These are phyloP conservation scores for Dionaea muscipula DNA, from an alignment of 179 eudicot species.

Conservation along the genomic window DNA sequence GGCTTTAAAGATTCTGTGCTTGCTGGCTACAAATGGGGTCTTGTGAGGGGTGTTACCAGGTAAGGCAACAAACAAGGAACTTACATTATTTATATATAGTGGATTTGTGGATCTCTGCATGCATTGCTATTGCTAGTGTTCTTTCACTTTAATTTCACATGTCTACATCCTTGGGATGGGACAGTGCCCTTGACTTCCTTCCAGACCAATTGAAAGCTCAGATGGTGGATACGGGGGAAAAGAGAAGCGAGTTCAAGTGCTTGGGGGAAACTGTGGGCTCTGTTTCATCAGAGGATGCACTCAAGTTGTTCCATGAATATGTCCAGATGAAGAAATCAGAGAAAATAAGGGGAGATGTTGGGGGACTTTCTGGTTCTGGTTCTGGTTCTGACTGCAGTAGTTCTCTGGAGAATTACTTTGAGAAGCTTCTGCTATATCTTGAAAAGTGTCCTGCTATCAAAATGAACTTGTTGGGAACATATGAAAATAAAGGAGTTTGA, in stretches of 20 bases:
- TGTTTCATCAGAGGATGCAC: slow-evolving; percentile 47
- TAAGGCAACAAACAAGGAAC: slow-evolving; percentile 11
- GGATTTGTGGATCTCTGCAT: not conserved
- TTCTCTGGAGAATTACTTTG: slow-evolving; percentile 23
- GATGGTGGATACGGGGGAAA: slow-evolving; percentile 42
- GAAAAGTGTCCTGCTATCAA: slow-evolving; percentile 22
- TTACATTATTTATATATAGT: not conserved
- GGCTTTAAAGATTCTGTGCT: slow-evolving; percentile 60
- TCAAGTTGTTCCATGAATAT: slow-evolving; percentile 41
- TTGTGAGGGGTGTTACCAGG: slow-evolving; percentile 74
- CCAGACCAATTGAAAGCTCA: slow-evolving; percentile 39
- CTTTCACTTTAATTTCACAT: slow-evolving; percentile 1
- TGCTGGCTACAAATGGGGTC: slow-evolving; percentile 58
- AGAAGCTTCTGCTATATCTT: slow-evolving; percentile 36
- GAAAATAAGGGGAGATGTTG: slow-evolving; percentile 11
- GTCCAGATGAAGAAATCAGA: slow-evolving; percentile 16
- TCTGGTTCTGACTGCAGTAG: slow-evolving; percentile 16
- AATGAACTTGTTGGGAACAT: too few relatives aligned
- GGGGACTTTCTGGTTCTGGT: slow-evolving; percentile 12
- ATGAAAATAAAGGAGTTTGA: too few relatives aligned
- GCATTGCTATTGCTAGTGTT: not conserved
- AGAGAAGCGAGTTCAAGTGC: slow-evolving; percentile 27
- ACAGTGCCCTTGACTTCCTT: slow-evolving; percentile 51
- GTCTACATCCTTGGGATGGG: slow-evolving; percentile 7
- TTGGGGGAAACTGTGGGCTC: slow-evolving; percentile 40